Percentiles rank a stretch among this genome's conserved stretches.
These are phyloP conservation scores for Pseudotulostoma volvatum DNA, from an alignment of 495 filamentous ascomycete genomes.

Conservation along the genomic window DNA sequence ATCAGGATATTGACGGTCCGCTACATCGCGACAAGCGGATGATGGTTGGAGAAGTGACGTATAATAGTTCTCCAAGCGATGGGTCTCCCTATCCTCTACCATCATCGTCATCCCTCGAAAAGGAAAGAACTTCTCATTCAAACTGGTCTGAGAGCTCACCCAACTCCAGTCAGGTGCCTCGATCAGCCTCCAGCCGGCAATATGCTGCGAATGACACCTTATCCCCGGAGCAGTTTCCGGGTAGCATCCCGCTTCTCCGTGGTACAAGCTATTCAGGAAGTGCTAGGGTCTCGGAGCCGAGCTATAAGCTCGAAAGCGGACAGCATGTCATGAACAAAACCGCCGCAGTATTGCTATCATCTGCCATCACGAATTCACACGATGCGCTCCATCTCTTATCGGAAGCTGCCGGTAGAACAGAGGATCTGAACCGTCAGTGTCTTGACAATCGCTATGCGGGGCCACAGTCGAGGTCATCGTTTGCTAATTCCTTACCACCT, in stretches of 20 bases:
- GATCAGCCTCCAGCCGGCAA: background rate
- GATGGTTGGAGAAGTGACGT: constrained; percentile 27
- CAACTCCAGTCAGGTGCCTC: constrained; percentile 3
- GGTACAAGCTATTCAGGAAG: background rate
- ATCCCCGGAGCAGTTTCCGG: constrained; percentile 1
- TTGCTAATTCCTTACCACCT: constrained; percentile 16
- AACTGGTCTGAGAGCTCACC: constrained; percentile 21
- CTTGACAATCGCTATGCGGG: constrained; percentile 23
- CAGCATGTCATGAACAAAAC: constrained; percentile 37
- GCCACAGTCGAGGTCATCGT: constrained; percentile 27
- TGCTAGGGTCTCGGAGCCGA: constrained; percentile 9
- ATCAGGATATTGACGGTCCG: constrained; percentile 35
- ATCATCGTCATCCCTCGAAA: constrained; percentile 15
- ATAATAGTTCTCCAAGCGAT: constrained; percentile 16
- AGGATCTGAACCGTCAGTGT: constrained; percentile 29
- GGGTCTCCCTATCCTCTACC: constrained; percentile 15
- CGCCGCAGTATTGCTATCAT: constrained; percentile 38
- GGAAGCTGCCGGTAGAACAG: constrained; percentile 39
- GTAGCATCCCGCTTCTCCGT: constrained; percentile 8
- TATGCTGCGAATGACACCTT: constrained; percentile 8
- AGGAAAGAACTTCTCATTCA: constrained; percentile 10
- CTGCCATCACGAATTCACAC: constrained; percentile 40
- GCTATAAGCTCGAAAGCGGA: constrained; percentile 19
- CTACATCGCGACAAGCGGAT: constrained; percentile 36
- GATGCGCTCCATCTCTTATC: constrained; percentile 43